Percentiles rank a stretch among this genome's conserved stretches.
phyloP scores from a whole-genome alignment of 345 rosid genomes.

The Zanthoxylum bungeanum region DNA sequence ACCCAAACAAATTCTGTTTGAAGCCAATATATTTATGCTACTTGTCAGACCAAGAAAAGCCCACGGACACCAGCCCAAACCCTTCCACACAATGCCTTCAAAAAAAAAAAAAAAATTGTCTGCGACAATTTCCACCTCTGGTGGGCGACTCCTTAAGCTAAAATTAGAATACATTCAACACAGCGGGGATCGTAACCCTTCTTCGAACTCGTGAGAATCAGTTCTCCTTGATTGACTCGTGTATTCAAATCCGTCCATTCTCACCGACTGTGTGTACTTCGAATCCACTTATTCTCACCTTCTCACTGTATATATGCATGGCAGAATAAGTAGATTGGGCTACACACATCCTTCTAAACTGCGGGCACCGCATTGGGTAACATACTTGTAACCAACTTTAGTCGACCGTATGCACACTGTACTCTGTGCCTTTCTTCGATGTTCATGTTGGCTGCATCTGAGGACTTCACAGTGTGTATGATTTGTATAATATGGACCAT shows the following conservation, averaged over 20 bases:
- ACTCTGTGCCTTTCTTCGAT: slow-evolving; percentile 56
- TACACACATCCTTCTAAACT: background rate
- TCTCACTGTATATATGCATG: background rate
- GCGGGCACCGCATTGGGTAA: background rate
- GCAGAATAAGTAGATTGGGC: background rate
- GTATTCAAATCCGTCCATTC: background rate
- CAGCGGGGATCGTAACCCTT: background rate
- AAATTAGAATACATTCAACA: background rate
- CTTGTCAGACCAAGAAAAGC: too few relatives aligned
- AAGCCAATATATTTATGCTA: too few relatives aligned
- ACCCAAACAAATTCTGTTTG: too few relatives aligned
- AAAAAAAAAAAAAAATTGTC: too few relatives aligned
- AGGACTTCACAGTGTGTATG: slow-evolving; percentile 44
- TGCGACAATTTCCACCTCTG: too few relatives aligned
- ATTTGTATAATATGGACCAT: slow-evolving; percentile 36
- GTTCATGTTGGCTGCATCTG: slow-evolving; percentile 36
- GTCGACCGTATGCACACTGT: slow-evolving; percentile 37
- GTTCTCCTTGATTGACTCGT: background rate
- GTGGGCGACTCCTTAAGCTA: too few relatives aligned
- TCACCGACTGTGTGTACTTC: too few relatives aligned
- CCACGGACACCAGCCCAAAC: too few relatives aligned
- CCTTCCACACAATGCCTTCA: too few relatives aligned
- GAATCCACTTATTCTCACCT: background rate
- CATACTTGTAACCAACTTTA: slow-evolving; percentile 31
- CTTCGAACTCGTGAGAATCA: background rate